Percentiles rank a stretch among this genome's conserved stretches.
phyloP scores from a whole-genome alignment of 768 basidiomycete species.

The Lentinula boryana region DNA sequence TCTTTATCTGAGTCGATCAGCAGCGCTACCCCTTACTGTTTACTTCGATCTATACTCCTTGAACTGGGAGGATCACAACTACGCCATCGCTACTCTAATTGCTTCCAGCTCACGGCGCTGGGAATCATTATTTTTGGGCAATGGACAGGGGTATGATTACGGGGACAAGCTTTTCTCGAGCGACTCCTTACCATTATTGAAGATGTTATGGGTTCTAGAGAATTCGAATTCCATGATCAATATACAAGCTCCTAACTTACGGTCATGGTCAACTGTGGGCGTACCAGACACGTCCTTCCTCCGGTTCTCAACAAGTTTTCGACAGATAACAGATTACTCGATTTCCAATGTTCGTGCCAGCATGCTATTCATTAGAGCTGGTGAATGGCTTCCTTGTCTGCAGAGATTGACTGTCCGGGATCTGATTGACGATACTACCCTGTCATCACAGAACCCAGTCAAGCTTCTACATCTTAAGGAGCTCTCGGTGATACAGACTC shows the following conservation, averaged over 20 bases:
- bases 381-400: background rate
- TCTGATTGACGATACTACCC: too few species aligned
- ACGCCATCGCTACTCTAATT: background rate
- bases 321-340: background rate
- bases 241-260: background rate
- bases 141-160: too few species aligned
- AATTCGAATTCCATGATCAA: background rate
- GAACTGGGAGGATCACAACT: background rate
- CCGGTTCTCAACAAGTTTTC: too few species aligned
- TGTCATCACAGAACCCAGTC: background rate
- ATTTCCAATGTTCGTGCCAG: background rate
- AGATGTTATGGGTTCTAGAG: background rate
- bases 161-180: background rate
- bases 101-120: background rate
- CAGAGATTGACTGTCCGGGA: background rate
- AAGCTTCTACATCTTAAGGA: background rate
- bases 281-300: background rate
- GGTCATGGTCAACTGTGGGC: background rate
- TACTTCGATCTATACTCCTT: background rate
- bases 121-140: background rate
- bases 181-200: background rate
- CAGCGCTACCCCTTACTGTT: background rate
- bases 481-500: background rate
- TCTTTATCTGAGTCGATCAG: background rate
- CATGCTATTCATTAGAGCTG: background rate